Conservation (phyloP, 441 rosid species). For the Pelargonium cotyledonis region DNA sequence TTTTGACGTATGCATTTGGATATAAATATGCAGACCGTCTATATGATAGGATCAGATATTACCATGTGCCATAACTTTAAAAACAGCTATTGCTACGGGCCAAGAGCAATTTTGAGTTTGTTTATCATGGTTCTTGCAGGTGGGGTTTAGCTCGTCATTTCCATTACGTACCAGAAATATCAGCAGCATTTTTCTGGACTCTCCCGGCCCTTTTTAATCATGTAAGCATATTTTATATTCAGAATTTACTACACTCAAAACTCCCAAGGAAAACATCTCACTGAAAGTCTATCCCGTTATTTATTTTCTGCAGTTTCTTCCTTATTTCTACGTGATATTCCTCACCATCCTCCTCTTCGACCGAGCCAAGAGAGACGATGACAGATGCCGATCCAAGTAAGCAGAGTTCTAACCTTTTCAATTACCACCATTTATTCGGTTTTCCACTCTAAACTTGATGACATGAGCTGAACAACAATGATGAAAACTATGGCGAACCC, state of each 20-base stretch:
- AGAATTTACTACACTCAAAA: background rate
- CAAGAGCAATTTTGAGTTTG: background rate
- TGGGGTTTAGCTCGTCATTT: constrained; percentile 95
- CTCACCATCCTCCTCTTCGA: constrained; percentile 86
- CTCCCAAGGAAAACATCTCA: background rate
- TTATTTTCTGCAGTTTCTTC: constrained; percentile 55
- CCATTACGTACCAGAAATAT: constrained; percentile 91
- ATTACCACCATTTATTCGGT: background rate
- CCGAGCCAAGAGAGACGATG: constrained; percentile 93
- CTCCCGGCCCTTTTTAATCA: constrained; percentile 80
- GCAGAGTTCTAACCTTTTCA: constrained; percentile 20
- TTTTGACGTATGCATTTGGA: background rate
- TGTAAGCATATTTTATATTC: constrained; percentile 33
- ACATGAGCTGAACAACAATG: background rate
- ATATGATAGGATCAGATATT: background rate
- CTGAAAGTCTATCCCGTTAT: background rate
- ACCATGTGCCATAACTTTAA: background rate
- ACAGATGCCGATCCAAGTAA: constrained; percentile 87
- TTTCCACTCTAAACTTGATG: background rate
- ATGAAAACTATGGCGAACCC: background rate
- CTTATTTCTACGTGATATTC: constrained; percentile 78
- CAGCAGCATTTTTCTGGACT: constrained; percentile 87
- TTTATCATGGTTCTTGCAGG: constrained; percentile 39
- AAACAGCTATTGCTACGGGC: constrained; percentile 4
- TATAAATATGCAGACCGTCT: background rate